Conservation (phyloP, 202 grass and related monocot genomes). For the Sporobolus alterniflorus region DNA sequence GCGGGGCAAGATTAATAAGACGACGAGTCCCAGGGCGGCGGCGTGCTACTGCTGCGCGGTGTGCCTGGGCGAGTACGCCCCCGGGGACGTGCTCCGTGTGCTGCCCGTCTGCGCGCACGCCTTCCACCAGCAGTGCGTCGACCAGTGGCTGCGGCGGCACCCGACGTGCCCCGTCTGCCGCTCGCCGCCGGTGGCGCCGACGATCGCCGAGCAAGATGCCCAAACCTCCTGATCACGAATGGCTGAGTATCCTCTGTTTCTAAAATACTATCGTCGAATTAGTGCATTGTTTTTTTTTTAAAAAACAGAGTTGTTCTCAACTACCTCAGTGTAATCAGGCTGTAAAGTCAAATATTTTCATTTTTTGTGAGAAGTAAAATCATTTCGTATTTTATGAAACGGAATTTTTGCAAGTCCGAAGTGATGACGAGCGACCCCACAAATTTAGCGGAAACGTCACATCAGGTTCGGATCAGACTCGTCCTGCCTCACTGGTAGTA, state of each 20-base stretch:
- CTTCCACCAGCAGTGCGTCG: slow-evolving; percentile 63
- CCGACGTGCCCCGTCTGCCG: slow-evolving; percentile 71
- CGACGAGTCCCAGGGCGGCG: too few relatives aligned
- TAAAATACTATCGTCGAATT: not conserved
- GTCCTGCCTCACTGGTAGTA: too few relatives aligned
- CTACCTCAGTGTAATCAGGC: not conserved
- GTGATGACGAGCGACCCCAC: not conserved
- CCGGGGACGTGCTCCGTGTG: slow-evolving; percentile 51
- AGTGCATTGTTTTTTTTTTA: too few relatives aligned
- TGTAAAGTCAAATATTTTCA: not conserved
- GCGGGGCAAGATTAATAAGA: too few relatives aligned
- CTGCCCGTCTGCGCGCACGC: slow-evolving; percentile 38
- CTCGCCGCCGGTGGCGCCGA: not conserved
- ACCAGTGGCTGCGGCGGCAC: slow-evolving; percentile 53
- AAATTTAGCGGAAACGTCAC: too few relatives aligned
- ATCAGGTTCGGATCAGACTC: too few relatives aligned
- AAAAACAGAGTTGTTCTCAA: too few relatives aligned
- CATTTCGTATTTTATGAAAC: not conserved
- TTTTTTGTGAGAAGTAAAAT: too few relatives aligned
- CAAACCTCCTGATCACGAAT: not conserved
- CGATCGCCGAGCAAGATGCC: not conserved
- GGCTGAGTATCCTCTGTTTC: too few relatives aligned
- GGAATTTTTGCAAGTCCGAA: not conserved
- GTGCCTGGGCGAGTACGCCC: slow-evolving; percentile 62
- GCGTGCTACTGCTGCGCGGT: slow-evolving; percentile 47